Conservation (phyloP, 768 basidiomycete species). For the Paxillus involutus region DNA sequence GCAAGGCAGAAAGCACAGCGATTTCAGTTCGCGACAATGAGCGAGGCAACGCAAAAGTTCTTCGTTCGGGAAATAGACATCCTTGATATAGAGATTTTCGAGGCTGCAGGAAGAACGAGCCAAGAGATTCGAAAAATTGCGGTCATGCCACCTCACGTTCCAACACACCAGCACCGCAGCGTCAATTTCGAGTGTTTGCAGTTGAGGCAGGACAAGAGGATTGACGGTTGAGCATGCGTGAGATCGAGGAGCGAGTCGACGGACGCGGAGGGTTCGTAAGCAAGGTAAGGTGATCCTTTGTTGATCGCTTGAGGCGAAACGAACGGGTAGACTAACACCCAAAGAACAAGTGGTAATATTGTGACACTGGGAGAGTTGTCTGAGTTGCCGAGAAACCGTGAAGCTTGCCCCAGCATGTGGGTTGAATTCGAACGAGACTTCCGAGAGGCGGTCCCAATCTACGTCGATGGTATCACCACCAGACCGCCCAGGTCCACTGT, state of each 20-base stretch:
- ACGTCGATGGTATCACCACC: slow-evolving; percentile 1
- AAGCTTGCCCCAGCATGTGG: slow-evolving; percentile 1
- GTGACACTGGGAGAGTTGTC: slow-evolving; percentile 9
- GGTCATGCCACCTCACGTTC: slow-evolving; percentile 5
- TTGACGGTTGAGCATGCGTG: slow-evolving; percentile 5
- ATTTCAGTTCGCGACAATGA: slow-evolving; percentile 8
- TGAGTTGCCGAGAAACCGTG: slow-evolving; percentile 6
- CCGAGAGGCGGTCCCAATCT: slow-evolving; percentile 10
- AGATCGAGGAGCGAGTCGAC: slow-evolving; percentile 4
- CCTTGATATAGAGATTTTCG: slow-evolving; percentile 11
- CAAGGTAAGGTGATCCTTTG: slow-evolving; percentile 4
- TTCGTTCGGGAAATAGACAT: slow-evolving; percentile 14
- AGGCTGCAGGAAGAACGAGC: slow-evolving; percentile 14
- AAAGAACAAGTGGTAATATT: slow-evolving; percentile 22
- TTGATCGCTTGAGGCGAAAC: neutral
- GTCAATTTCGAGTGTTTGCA: slow-evolving; percentile 19
- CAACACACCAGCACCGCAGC: neutral
- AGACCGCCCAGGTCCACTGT: slow-evolving; percentile 1
- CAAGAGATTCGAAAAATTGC: slow-evolving; percentile 17
- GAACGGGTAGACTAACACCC: slow-evolving; percentile 9
- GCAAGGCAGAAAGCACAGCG: slow-evolving; percentile 14
- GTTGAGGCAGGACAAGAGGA: slow-evolving; percentile 16
- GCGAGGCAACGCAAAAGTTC: slow-evolving; percentile 20
- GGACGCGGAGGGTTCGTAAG: slow-evolving; percentile 17
- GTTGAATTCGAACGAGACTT: slow-evolving; percentile 13